A percentile compares a stretch with the other conserved stretches of the same genome.
These are phyloP conservation scores for Saprolegnia diclina DNA, from an alignment of 352 stramenopile species.

Conservation along the genomic window DNA sequence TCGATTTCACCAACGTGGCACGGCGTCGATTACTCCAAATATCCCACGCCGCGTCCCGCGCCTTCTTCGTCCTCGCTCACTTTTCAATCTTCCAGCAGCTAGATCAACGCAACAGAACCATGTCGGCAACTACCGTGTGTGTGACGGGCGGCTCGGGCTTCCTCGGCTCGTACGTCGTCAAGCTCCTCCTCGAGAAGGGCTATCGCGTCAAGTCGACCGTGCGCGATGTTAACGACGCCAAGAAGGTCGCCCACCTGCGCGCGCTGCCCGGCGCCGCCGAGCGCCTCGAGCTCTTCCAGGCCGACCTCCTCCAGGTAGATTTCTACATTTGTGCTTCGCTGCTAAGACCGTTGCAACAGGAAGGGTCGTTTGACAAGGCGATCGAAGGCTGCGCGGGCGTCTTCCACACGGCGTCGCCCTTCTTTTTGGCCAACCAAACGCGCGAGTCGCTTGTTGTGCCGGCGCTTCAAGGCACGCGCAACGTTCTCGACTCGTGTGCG, in stretches of 20 bases:
- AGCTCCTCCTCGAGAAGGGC: constrained; percentile 26
- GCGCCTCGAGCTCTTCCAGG: constrained; percentile 33
- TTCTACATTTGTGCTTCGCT: not conserved
- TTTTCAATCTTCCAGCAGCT: not conserved
- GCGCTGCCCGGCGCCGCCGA: constrained; percentile 22
- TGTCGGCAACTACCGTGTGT: constrained; percentile 10
- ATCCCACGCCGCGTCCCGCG: too few species aligned
- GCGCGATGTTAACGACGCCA: constrained; percentile 7
- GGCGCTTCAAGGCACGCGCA: constrained; percentile 25
- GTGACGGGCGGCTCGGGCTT: constrained; percentile 30
- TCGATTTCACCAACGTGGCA: not conserved
- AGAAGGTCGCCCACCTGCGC: constrained; percentile 27
- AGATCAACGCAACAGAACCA: not conserved
- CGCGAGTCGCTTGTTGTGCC: constrained; percentile 29
- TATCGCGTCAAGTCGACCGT: constrained; percentile 28
- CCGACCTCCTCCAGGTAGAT: constrained; percentile 29
- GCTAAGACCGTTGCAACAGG: not conserved
- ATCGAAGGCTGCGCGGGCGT: constrained; percentile 29
- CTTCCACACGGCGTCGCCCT: constrained; percentile 30
- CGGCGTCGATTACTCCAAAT: not conserved
- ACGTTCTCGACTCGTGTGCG: constrained; percentile 21
- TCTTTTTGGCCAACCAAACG: constrained; percentile 30
- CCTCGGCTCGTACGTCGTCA: constrained; percentile 24
- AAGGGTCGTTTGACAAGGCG: constrained; percentile 32
- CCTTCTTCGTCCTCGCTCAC: not conserved